A percentile compares a stretch with the other conserved stretches of the same genome.
Evolutionary conservation across 768 basidiomycete species (phyloP).

Genomic region (Termitomyces sp.): DNA sequence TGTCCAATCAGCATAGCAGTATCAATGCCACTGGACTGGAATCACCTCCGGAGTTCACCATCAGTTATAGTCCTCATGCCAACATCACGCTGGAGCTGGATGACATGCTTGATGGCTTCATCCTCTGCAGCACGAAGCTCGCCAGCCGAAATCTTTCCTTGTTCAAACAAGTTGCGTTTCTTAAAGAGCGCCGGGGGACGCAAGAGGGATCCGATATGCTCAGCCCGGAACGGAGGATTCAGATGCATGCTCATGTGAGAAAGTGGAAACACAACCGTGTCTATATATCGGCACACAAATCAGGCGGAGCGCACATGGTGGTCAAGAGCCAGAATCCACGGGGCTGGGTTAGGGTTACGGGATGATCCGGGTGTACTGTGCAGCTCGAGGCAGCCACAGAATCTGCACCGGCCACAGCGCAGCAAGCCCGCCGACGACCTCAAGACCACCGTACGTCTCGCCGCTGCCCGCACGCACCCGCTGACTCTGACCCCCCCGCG

Average conservation of each 20-base stretch:
- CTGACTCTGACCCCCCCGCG: slow-evolving; percentile 3
- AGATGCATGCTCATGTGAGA: slow-evolving; percentile 19
- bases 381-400: slow-evolving; percentile 38
- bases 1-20: slow-evolving; percentile 18
- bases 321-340: background rate
- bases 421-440: slow-evolving; percentile 36
- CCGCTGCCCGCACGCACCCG: slow-evolving; percentile 12
- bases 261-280: too few relatives aligned
- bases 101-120: slow-evolving; percentile 45
- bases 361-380: slow-evolving; percentile 28
- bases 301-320: background rate
- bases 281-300: too few relatives aligned
- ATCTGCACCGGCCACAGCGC: slow-evolving; percentile 18
- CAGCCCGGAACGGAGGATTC: slow-evolving; percentile 40
- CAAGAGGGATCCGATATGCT: slow-evolving; percentile 60
- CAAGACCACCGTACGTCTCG: slow-evolving; percentile 39
- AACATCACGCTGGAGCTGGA: slow-evolving; percentile 46
- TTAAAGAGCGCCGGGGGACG: slow-evolving; percentile 46
- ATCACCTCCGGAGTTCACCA: slow-evolving; percentile 50
- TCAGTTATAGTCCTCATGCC: slow-evolving; percentile 61
- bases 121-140: slow-evolving; percentile 47
- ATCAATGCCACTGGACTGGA: too few relatives aligned
- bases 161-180: slow-evolving; percentile 39
- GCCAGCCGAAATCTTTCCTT: slow-evolving; percentile 31
- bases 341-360: slow-evolving; percentile 31